Evolutionary conservation across 768 basidiomycete species (phyloP), one percentile per base, ranked within the genome.

Genomic region (Tremella fuciformis): DNA sequence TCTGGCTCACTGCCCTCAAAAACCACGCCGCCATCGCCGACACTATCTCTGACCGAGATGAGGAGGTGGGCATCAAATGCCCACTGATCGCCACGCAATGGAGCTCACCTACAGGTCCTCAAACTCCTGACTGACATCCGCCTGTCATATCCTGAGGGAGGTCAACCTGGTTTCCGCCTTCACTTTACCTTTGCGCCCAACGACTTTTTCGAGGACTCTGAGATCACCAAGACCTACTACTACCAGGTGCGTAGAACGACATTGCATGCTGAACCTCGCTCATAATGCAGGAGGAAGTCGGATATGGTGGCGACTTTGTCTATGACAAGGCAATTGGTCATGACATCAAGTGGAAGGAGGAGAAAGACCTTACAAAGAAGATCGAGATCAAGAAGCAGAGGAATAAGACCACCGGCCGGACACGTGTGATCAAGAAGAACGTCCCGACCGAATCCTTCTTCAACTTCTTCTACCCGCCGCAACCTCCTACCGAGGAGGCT

Each of bases 311-410:
- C 70, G 94, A 98, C 81, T 96, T 94, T 73, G 85, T 94, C 50
- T 99, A 94, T 78, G 91, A 96, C 81, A 87, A 85, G 61, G 91
- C 94, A 48, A 85, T 89, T 71, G 94, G 94, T 19, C 88, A 87
- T 46, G 83, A 86, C 71, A 92, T 99, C 80, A 85, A 86, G 78
- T 99, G 94, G 94, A 94, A 94, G 80, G 92, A 90, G 77, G 93
- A 94, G 69, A 93, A 96, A 80, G 91, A 99, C 79, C 82, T 99
- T 58, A 99, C 94, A 52, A 91, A 91, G 80, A 89, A 89, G 80
- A 88, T 90, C 69, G 94, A 98, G 81, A 93, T 97, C 78, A 96
- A 94, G 84, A 97, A 96, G 82, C 94, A 98, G 80, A 82, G 94
- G 71, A 99, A 99, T 81, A 99, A 97, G 84, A 92, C 79, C 65